Percentiles rank a stretch among this genome's conserved stretches.
Evolutionary conservation across 169 alveolate species (phyloP).

Genomic region (Amoebophrya sp.): DNA sequence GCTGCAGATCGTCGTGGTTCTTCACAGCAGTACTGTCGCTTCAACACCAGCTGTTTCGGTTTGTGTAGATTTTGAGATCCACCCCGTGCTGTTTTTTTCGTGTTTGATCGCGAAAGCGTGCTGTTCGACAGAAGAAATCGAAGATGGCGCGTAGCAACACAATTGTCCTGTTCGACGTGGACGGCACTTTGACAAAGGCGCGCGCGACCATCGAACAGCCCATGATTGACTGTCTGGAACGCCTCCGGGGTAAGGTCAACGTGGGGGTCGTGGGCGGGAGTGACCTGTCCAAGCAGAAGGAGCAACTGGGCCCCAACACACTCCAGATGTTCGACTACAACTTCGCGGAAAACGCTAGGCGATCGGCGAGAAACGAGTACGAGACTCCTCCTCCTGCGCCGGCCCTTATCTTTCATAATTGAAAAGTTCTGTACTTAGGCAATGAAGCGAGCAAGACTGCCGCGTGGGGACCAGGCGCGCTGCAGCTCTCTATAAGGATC

Average conservation of each 20-base stretch:
- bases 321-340: slow-evolving; percentile 8
- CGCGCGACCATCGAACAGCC: neutral
- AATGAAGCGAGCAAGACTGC: slow-evolving; percentile 15
- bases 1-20: too few species aligned
- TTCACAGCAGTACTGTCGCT: too few species aligned
- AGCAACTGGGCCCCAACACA: slow-evolving; percentile 48
- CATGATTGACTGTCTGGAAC: slow-evolving; percentile 17
- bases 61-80: too few species aligned
- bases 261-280: slow-evolving; percentile 74
- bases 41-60: too few species aligned
- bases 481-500: neutral
- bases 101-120: too few species aligned
- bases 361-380: too few species aligned
- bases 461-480: slow-evolving; percentile 12
- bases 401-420: neutral
- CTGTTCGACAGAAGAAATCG: too few species aligned
- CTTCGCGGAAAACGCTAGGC: neutral
- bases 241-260: slow-evolving; percentile 31
- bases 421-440: neutral
- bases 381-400: too few species aligned
- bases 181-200: neutral
- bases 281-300: slow-evolving; percentile 46
- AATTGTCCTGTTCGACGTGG: neutral
- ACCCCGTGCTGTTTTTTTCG: too few species aligned
- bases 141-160: neutral